A percentile compares a stretch with the other conserved stretches of the same genome.
Conservation (phyloP, 176 grass and related monocot species). For the Metroxylon sagu region DNA sequence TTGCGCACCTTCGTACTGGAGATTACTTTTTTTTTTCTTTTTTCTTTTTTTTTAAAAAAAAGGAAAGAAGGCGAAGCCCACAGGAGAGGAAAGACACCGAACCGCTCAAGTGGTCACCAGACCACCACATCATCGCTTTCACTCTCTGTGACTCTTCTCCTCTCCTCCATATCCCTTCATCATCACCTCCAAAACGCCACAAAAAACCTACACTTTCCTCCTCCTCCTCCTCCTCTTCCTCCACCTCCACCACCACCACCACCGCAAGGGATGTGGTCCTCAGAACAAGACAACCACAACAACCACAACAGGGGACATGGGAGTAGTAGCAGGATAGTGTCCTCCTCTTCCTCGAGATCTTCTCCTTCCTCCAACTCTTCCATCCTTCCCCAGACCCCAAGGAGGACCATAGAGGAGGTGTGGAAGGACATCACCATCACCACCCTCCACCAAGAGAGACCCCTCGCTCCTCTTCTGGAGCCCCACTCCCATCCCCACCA, state of each 20-base stretch:
- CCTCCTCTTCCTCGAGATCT: background rate
- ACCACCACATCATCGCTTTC: no score
- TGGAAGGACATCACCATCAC: conserved; percentile 8
- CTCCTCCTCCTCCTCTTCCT: background rate
- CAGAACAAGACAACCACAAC: background rate
- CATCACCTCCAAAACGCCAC: no score
- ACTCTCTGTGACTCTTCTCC: no score
- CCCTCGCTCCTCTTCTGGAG: background rate
- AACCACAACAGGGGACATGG: background rate
- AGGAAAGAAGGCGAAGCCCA: no score
- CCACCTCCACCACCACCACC: background rate
- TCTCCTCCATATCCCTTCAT: no score
- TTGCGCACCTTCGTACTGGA: no score
- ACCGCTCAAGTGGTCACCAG: no score
- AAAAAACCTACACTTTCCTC: no score
- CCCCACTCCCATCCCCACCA: no score
- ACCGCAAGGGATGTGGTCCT: background rate
- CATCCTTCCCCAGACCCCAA: background rate
- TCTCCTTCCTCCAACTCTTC: background rate
- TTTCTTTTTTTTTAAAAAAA: no score
- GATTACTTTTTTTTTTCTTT: no score
- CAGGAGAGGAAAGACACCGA: no score
- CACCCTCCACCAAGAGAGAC: background rate
- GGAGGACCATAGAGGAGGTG: conserved; percentile 3
- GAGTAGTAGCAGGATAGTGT: background rate